Evolutionary conservation across 257 asterid genomes (phyloP).

Genomic region (Rauvolfia tetraphylla): DNA sequence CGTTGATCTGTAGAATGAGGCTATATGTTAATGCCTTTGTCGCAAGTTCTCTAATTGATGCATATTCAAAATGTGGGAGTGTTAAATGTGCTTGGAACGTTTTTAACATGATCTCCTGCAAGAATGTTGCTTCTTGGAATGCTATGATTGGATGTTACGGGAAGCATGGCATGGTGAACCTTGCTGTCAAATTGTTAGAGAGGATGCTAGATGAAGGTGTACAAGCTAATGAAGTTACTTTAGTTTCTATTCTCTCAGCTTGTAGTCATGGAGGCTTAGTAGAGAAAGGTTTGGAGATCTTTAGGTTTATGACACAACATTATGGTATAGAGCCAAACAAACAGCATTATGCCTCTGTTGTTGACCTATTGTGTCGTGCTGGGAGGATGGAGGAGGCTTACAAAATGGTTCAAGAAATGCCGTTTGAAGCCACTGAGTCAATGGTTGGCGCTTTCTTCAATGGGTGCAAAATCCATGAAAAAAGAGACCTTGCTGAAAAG

Average conservation of each 20-base stretch:
- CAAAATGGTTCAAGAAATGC: constrained; percentile 30
- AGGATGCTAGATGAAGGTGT: constrained; percentile 42
- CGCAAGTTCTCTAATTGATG: constrained; percentile 54
- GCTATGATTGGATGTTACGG: constrained; percentile 69
- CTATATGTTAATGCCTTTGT: constrained; percentile 46
- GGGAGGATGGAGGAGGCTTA: constrained; percentile 59
- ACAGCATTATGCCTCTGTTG: constrained; percentile 48
- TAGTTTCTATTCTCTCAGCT: constrained; percentile 44
- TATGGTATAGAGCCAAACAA: constrained; percentile 34
- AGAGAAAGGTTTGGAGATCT: constrained; percentile 45
- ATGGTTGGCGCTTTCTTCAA: constrained; percentile 53
- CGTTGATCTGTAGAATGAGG: constrained; percentile 38
- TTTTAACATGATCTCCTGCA: constrained; percentile 31
- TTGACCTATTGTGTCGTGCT: constrained; percentile 54
- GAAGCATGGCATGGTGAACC: constrained; percentile 50
- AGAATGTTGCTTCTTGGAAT: constrained; percentile 55
- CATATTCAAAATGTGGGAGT: constrained; percentile 64
- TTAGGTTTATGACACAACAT: constrained; percentile 28
- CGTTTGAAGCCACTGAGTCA: constrained; percentile 34
- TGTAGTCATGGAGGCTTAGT: constrained; percentile 57
- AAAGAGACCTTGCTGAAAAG: constrained; percentile 60
- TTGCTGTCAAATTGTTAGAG: constrained; percentile 42
- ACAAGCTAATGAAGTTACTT: constrained; percentile 46
- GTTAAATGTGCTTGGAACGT: constrained; percentile 36
- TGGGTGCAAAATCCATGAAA: constrained; percentile 51